These are phyloP conservation scores for Thyridium curvatum DNA, from an alignment of 2,329 filamentous ascomycete species.

Conservation along the genomic window DNA sequence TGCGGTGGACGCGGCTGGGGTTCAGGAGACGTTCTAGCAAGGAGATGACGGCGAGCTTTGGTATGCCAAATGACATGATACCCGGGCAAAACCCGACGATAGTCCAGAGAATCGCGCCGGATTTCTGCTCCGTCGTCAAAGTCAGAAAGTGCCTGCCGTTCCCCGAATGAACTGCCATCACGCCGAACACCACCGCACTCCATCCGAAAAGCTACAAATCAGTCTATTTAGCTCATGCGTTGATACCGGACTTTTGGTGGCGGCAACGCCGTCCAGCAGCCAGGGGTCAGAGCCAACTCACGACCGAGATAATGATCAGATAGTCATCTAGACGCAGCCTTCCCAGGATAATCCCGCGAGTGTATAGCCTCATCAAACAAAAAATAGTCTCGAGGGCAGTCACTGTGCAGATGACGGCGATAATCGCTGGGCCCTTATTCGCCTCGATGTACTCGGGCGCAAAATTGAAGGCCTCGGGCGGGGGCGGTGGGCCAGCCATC, in stretches of 20 bases:
- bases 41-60: conserved; percentile 33
- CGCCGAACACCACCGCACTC: conserved; percentile 24
- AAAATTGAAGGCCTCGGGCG: too few relatives aligned
- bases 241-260: neutral
- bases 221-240: neutral
- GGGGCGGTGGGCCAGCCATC: too few relatives aligned
- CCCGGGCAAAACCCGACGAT: conserved; percentile 28
- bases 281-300: conserved; percentile 7
- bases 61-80: conserved; percentile 29
- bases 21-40: conserved; percentile 30
- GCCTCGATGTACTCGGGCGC: too few relatives aligned
- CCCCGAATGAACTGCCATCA: conserved; percentile 25
- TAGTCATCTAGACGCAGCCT: conserved; percentile 29
- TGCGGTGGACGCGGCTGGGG: conserved; percentile 22
- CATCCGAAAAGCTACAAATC: conserved; percentile 21
- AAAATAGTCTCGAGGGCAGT: too few relatives aligned
- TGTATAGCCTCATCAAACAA: too few relatives aligned
- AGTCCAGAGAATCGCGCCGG: conserved; percentile 25
- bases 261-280: too few relatives aligned
- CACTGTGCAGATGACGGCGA: too few relatives aligned
- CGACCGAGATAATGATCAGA: conserved; percentile 24
- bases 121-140: conserved; percentile 19
- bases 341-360: conserved; percentile 7
- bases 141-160: conserved; percentile 30
- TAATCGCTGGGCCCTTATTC: too few relatives aligned